phyloP scores from a whole-genome alignment of 139 green algal species.

The Coccomyxa sp. region DNA sequence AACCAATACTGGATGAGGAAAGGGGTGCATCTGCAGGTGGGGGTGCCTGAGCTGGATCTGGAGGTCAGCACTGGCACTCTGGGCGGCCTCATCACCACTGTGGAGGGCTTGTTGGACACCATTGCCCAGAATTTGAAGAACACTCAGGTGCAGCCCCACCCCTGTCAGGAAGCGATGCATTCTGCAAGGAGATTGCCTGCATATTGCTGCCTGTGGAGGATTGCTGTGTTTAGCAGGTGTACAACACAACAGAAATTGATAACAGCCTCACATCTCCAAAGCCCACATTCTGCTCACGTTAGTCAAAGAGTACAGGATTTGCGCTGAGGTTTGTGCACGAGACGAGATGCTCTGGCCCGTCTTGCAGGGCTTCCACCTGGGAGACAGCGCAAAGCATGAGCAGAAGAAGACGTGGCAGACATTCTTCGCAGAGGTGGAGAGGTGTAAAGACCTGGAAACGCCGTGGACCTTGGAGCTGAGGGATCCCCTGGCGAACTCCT shows the following conservation, averaged over 20 bases:
- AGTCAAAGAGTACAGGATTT: neutral
- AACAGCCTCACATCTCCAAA: neutral
- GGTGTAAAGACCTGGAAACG: slow-evolving; percentile 22
- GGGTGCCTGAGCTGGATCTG: slow-evolving; percentile 57
- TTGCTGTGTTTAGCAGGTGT: neutral
- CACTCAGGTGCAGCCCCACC: neutral
- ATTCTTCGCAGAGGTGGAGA: slow-evolving; percentile 21
- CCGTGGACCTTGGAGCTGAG: slow-evolving; percentile 51
- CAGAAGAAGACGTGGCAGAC: neutral
- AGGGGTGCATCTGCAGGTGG: too few species aligned
- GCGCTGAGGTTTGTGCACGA: too few species aligned
- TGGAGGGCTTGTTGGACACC: slow-evolving; percentile 43
- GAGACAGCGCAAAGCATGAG: slow-evolving; percentile 30
- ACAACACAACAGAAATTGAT: neutral
- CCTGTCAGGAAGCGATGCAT: too few species aligned
- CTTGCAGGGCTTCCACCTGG: slow-evolving; percentile 42
- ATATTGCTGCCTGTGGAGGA: neutral
- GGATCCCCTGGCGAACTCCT: slow-evolving; percentile 60
- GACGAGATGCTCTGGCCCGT: too few species aligned
- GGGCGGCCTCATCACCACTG: slow-evolving; percentile 58
- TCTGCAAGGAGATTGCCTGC: neutral
- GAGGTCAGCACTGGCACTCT: slow-evolving; percentile 46
- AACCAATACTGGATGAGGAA: too few species aligned
- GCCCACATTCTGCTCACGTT: neutral
- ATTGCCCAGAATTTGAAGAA: neutral